phyloP scores from a whole-genome alignment of 2,329 filamentous ascomycete genomes.

The Hypoxylon sp. region DNA sequence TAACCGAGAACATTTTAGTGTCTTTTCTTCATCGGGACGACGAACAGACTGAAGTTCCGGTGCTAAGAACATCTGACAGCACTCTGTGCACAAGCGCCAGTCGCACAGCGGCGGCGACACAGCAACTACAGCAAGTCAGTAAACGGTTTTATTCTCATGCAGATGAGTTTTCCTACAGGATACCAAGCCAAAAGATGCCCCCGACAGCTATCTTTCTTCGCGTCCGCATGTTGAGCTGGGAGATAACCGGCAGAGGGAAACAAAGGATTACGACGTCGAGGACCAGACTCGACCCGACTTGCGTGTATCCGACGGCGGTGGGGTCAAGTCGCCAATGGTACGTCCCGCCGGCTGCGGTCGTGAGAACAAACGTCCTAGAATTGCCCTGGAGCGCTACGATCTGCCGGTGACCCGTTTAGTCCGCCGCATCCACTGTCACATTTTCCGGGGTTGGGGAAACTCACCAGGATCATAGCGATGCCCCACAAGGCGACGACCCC shows the following conservation, averaged over 20 bases:
- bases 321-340: constrained; percentile 1
- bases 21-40: too few species aligned
- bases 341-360: too few species aligned
- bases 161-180: constrained; percentile 5
- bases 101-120: constrained; percentile 13
- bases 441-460: background rate
- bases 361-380: too few species aligned
- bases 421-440: too few species aligned
- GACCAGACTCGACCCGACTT: constrained; percentile 13
- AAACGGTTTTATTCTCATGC: background rate
- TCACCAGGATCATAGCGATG: constrained; percentile 15
- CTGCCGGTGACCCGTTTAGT: too few species aligned
- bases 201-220: constrained; percentile 5
- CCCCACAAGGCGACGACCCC: constrained; percentile 12
- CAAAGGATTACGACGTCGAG: constrained; percentile 13
- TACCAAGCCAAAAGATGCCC: constrained; percentile 23
- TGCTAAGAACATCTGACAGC: background rate
- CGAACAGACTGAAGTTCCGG: background rate
- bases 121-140: background rate
- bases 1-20: background rate
- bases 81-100: constrained; percentile 5
- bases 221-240: background rate
- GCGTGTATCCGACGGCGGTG: background rate
- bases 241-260: constrained; percentile 16
- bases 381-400: too few species aligned